Percentiles rank a stretch among this genome's conserved stretches.
These are phyloP conservation scores for Claviceps sp. DNA, from an alignment of 2,329 filamentous ascomycete species.

Conservation along the genomic window DNA sequence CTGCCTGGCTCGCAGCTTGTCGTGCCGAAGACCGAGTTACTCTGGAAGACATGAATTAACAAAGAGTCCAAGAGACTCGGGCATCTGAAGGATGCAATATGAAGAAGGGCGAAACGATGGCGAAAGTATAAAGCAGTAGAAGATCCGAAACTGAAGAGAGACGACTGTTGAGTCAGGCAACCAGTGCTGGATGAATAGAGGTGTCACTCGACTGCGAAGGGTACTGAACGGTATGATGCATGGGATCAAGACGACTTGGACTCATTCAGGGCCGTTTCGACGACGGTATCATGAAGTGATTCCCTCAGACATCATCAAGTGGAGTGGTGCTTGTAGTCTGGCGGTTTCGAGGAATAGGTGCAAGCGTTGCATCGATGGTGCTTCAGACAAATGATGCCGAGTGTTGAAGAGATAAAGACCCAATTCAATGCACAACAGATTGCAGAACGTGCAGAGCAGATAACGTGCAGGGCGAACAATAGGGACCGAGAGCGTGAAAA, in stretches of 20 bases:
- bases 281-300: too few relatives aligned
- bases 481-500: not conserved
- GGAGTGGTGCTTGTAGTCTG: slow-evolving; percentile 1
- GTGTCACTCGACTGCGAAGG: slow-evolving; percentile 1
- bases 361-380: not conserved
- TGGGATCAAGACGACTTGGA: slow-evolving; percentile 2
- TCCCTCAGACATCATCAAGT: not conserved
- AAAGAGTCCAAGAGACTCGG: not conserved
- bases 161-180: not conserved
- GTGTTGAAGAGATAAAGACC: not conserved
- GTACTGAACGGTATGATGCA: slow-evolving; percentile 3
- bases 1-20: slow-evolving; percentile 58
- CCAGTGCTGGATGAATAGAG: not conserved
- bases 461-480: not conserved
- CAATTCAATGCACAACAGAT: not conserved
- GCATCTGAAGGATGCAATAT: slow-evolving; percentile 14
- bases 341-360: not conserved
- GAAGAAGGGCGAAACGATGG: slow-evolving; percentile 15
- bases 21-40: slow-evolving; percentile 90
- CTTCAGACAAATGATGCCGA: not conserved
- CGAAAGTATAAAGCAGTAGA: not conserved
- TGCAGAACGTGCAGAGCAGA: not conserved
- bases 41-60: slow-evolving; percentile 84
- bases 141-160: not conserved
- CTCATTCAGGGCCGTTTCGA: not conserved